Base-by-base conservation (phyloP, 495 filamentous ascomycete genomes). In the Delitschia confertaspora region DNA sequence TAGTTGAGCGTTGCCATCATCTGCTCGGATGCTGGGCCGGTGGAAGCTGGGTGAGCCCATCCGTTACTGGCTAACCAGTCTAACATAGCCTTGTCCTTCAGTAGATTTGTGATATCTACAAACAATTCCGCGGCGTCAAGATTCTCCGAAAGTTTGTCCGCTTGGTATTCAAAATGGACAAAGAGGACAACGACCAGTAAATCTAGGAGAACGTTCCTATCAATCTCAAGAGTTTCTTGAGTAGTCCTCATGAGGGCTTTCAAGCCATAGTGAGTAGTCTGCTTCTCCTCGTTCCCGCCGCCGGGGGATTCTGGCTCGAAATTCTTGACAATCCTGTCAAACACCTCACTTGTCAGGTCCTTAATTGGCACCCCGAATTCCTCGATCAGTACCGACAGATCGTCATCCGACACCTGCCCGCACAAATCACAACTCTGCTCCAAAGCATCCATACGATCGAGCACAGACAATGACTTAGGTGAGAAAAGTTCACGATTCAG, bases 111-210 rank as follows among this genome's bases (percentile, higher is more conserved):
- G 7, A 95, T 59, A 7, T 74, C 73, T 21, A 68, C 65, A 56
- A 82, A 96, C 0, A 94, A 61, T 4, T 70, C 63, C 14, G 76
- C 71, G 17, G 81, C 71, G 49, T 87, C 76, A 44, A 89, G 82
- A 10, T 67, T 64, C n/a, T 75, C 70, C 1, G 78, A 73, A 10
- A 75, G 71, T 20, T 82, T 78, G 21, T 75, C 73, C 51, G 74
- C 72, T 35, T 88, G 76, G 23, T 80, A 71, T 49, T 89, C 88
- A 31, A 75, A 75, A 55, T 85, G 82, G 60, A 95, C 75, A 50
- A 95, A 83, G 13, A 88, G 70, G 8, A 91, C 70, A 3, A 95
- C 66, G n/a, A 88, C 68, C 1, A 95, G 59, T n/a, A 95, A 73
- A 58, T 85, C 82, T 33, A 85, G 77, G 11, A 93, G 75, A 11